phyloP scores from a whole-genome alignment of 2,329 filamentous ascomycete species.

The Furcasterigmium furcatum region DNA sequence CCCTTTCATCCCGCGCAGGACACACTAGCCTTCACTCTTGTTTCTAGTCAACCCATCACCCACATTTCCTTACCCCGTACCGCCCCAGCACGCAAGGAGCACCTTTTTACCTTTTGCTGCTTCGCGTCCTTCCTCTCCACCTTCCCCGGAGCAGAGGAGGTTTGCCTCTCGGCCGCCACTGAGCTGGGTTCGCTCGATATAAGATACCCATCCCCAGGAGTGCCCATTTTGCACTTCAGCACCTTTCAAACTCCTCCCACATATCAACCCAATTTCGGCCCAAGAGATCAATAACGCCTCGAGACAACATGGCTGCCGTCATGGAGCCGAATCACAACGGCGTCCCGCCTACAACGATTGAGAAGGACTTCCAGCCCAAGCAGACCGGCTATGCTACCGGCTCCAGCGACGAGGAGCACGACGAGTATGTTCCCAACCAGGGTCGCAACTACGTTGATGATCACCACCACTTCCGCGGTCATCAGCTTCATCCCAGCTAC shows the following conservation, averaged over 20 bases:
- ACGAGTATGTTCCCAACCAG: too few species aligned
- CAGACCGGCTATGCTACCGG: constrained; percentile 6
- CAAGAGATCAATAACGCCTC: too few species aligned
- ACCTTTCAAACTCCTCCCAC: neutral
- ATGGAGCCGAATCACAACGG: constrained; percentile 5
- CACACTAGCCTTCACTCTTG: neutral
- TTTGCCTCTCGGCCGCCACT: neutral
- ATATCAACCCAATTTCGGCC: too few species aligned
- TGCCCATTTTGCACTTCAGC: neutral
- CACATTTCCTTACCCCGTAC: neutral
- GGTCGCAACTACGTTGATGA: constrained; percentile 6
- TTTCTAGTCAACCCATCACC: too few species aligned
- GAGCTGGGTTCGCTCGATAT: too few species aligned
- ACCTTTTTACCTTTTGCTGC: neutral
- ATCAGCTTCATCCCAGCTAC: constrained; percentile 1
- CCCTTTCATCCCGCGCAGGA: neutral
- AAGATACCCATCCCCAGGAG: too few species aligned
- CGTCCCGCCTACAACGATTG: constrained; percentile 4
- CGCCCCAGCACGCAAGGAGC: neutral
- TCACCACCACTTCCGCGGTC: neutral
- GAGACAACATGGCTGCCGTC: constrained; percentile 12
- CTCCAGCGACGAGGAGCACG: constrained; percentile 5
- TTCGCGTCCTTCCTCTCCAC: neutral
- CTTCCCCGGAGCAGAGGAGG: constrained; percentile 3
- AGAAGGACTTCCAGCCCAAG: constrained; percentile 10